A percentile compares a stretch with the other conserved stretches of the same genome.
Conservation (phyloP, 2,329 filamentous ascomycete species). For the Fusarium papillatum region DNA sequence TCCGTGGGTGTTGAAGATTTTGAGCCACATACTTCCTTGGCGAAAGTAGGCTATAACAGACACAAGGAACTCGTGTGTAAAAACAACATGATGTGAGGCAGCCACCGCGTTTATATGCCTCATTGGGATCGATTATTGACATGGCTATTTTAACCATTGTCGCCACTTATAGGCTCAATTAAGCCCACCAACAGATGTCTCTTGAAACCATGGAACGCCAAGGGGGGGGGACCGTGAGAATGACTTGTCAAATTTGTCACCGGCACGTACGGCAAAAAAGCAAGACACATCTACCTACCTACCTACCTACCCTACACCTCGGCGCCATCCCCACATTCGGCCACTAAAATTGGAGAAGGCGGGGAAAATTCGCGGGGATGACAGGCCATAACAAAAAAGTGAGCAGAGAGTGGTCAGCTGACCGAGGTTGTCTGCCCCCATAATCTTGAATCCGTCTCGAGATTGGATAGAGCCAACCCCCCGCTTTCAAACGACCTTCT, state of each 20-base stretch:
- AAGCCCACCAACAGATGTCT: background rate
- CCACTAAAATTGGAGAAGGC: conserved; percentile 22
- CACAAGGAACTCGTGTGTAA: background rate
- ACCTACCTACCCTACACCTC: conserved; percentile 21
- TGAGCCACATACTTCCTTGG: background rate
- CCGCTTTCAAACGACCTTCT: conserved; percentile 6
- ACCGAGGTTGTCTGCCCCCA: conserved; percentile 31
- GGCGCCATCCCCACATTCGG: conserved; percentile 29
- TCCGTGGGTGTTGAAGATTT: background rate
- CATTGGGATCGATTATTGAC: background rate
- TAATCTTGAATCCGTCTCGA: conserved; percentile 33
- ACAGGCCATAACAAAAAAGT: conserved; percentile 9
- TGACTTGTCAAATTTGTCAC: background rate
- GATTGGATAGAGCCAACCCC: conserved; percentile 8
- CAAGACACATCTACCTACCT: background rate
- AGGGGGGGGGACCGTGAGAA: background rate
- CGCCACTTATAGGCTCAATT: background rate
- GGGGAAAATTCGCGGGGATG: conserved; percentile 36
- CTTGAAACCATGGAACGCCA: background rate
- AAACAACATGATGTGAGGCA: background rate
- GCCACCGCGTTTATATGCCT: background rate
- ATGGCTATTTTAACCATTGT: background rate
- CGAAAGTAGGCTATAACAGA: background rate
- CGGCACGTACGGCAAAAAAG: background rate
- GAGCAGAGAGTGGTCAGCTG: conserved; percentile 40